phyloP scores from a whole-genome alignment of 768 basidiomycete species.

The Kwoniella botswanensis region DNA sequence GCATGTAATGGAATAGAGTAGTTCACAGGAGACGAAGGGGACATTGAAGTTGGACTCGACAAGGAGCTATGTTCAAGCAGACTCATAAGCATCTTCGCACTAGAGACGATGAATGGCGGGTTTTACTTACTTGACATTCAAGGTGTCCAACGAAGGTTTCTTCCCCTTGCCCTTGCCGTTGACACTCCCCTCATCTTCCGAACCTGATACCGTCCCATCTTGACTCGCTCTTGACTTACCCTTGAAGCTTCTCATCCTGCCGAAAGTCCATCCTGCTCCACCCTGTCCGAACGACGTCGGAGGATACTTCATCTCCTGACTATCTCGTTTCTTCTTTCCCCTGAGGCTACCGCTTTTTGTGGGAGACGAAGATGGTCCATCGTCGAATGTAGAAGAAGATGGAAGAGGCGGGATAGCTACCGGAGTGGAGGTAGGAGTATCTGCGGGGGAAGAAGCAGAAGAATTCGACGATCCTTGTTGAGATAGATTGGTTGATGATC shows the following conservation, averaged over 20 bases:
- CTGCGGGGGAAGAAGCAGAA: not conserved
- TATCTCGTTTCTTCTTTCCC: slow-evolving; percentile 16
- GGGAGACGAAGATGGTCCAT: not conserved
- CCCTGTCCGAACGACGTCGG: slow-evolving; percentile 18
- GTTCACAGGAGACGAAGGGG: not conserved
- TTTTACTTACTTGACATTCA: slow-evolving; percentile 5
- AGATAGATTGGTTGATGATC: slow-evolving; percentile 16
- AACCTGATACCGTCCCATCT: not conserved
- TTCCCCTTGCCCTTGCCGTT: slow-evolving; percentile 10
- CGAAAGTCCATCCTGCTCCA: slow-evolving; percentile 17
- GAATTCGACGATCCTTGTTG: slow-evolving; percentile 1
- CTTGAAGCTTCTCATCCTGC: slow-evolving; percentile 24
- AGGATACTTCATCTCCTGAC: slow-evolving; percentile 21
- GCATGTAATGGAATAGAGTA: not conserved
- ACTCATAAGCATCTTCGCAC: not conserved
- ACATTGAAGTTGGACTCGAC: not conserved
- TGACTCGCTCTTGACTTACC: not conserved
- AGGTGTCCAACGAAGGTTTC: slow-evolving; percentile 3
- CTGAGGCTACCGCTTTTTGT: not conserved
- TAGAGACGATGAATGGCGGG: not conserved
- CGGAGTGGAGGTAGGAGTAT: not conserved
- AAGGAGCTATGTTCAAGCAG: not conserved
- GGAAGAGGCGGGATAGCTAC: slow-evolving; percentile 1
- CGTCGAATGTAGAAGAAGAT: not conserved
- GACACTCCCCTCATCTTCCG: slow-evolving; percentile 4